Conservation (phyloP, 2,329 filamentous ascomycete genomes). For the Xylaria multiplex region DNA sequence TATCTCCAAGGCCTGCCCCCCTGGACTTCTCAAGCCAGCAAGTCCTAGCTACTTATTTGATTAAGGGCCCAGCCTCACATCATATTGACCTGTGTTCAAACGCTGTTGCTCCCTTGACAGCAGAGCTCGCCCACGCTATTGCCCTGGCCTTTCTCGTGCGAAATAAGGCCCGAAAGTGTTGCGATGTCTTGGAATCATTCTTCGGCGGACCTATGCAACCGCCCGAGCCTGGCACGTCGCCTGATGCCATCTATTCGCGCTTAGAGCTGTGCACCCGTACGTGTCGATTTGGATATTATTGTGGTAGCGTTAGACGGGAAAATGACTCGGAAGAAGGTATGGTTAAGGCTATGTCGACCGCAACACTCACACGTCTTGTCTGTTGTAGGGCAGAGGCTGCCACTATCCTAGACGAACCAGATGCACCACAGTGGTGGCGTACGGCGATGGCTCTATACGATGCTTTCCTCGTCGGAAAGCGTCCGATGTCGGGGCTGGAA, state of each 20-base stretch:
- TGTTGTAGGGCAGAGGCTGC: slow-evolving; percentile 32
- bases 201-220: slow-evolving; percentile 31
- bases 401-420: slow-evolving; percentile 14
- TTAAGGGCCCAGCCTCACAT: neutral
- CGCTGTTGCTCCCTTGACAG: slow-evolving; percentile 22
- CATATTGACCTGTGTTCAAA: slow-evolving; percentile 13
- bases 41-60: slow-evolving; percentile 21
- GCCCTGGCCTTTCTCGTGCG: slow-evolving; percentile 13
- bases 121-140: slow-evolving; percentile 24
- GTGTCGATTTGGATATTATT: neutral
- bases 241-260: slow-evolving; percentile 22
- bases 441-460: slow-evolving; percentile 30
- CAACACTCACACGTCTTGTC: slow-evolving; percentile 21
- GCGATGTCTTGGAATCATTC: slow-evolving; percentile 28
- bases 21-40: slow-evolving; percentile 29
- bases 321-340: slow-evolving; percentile 12
- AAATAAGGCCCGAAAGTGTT: slow-evolving; percentile 19
- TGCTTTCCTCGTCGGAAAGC: slow-evolving; percentile 15
- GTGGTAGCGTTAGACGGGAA: slow-evolving; percentile 6
- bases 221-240: slow-evolving; percentile 26
- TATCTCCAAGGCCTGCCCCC: neutral
- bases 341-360: slow-evolving; percentile 18
- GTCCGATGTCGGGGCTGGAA: slow-evolving; percentile 15
- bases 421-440: slow-evolving; percentile 29
- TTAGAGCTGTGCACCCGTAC: slow-evolving; percentile 16